Percentiles rank a stretch among this genome's conserved stretches.
Conservation (phyloP, 1,139 yeast species). For the Scheffersomyces lignicola region DNA sequence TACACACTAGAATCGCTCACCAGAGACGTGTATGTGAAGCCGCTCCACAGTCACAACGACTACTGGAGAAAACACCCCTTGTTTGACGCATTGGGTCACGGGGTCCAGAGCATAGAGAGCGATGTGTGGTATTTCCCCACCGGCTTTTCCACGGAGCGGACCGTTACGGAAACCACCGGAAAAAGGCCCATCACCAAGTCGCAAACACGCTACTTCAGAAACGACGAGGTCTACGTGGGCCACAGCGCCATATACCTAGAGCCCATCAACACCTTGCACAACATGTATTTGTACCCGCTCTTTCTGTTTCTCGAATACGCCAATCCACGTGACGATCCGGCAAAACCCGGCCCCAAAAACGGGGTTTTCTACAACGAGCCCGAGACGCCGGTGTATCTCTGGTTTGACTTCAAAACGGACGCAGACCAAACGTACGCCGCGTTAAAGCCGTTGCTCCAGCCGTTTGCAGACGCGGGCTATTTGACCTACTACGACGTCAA, state of each 20-base stretch:
- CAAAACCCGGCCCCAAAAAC: constrained; percentile 19
- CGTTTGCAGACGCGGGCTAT: constrained; percentile 33
- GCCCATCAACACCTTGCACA: constrained; percentile 43
- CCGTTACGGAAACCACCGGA: constrained; percentile 21
- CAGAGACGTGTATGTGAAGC: constrained; percentile 49
- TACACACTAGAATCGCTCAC: constrained; percentile 38
- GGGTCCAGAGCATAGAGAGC: constrained; percentile 66
- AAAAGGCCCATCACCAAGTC: constrained; percentile 16
- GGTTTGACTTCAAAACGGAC: constrained; percentile 46
- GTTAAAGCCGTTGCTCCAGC: constrained; percentile 28
- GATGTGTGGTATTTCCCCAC: constrained; percentile 61
- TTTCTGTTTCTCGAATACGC: constrained; percentile 47
- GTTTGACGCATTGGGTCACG: constrained; percentile 58
- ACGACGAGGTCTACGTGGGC: constrained; percentile 59
- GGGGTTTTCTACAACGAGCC: constrained; percentile 43
- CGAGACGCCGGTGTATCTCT: constrained; percentile 37
- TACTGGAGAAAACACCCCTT: constrained; percentile 68
- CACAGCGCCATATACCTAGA: constrained; percentile 55
- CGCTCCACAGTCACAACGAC: constrained; percentile 74
- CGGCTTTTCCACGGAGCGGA: constrained; percentile 24
- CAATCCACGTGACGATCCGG: constrained; percentile 27
- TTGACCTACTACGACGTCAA: constrained; percentile 35
- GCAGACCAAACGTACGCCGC: constrained; percentile 32
- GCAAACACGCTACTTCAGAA: constrained; percentile 22
- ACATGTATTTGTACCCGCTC: constrained; percentile 57